Conservation (phyloP, 225 moss, liverwort and hornwort species). For the Bryum argenteum region DNA sequence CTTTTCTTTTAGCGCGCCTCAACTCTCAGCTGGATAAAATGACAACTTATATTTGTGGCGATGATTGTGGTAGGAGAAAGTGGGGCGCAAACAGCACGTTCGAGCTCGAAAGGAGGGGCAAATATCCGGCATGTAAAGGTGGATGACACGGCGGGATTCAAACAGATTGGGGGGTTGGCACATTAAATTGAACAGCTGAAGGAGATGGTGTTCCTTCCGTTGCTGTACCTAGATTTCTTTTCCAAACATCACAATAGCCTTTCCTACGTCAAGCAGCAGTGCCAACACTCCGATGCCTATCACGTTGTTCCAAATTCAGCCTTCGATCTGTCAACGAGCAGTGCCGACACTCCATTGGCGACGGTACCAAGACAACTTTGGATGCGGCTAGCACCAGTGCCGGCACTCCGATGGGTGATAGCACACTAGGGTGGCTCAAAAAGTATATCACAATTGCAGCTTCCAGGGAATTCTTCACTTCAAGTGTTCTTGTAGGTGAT, state of each 20-base stretch:
- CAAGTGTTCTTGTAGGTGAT: no score
- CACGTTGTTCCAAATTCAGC: no score
- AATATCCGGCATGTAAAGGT: conserved; percentile 85
- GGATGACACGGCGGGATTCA: conserved; percentile 78
- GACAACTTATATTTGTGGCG: conserved; percentile 7
- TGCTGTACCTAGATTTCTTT: conserved; percentile 78
- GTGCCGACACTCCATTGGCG: no score
- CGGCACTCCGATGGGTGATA: no score
- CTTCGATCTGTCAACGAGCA: no score
- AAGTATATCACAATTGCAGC: no score
- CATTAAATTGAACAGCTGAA: conserved; percentile 83
- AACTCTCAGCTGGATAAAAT: not conserved
- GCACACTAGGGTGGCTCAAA: no score
- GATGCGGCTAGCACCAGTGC: no score
- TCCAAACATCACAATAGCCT: conserved; percentile 78
- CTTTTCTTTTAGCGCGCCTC: not conserved
- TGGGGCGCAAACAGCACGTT: conserved; percentile 74
- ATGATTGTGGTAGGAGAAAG: conserved; percentile 44
- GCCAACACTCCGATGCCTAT: no score
- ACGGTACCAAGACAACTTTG: no score
- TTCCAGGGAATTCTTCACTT: no score
- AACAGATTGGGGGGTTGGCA: conserved; percentile 78
- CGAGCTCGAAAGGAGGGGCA: conserved; percentile 82
- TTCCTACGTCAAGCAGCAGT: no score
- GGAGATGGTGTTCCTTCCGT: conserved; percentile 88